phyloP scores from a whole-genome alignment of 352 stramenopile species.

The Phytopythium sindhum region DNA sequence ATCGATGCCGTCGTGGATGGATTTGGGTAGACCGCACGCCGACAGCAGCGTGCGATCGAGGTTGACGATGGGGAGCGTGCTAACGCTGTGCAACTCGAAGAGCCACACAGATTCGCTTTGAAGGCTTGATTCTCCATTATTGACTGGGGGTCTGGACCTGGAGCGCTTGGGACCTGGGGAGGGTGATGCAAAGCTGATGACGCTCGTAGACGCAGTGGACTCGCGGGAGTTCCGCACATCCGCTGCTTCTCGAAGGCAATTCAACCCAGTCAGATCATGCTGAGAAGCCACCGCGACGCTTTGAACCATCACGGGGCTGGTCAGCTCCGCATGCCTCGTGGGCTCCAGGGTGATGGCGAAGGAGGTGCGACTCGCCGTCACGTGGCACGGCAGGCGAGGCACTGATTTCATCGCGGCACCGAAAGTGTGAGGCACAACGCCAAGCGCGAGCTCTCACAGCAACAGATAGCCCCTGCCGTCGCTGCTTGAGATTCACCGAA shows the following conservation, averaged over 20 bases:
- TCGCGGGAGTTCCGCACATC: not conserved
- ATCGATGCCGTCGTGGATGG: not conserved
- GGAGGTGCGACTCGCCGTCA: not conserved
- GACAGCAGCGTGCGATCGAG: constrained; percentile 2
- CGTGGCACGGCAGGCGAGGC: not conserved
- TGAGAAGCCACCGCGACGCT: not conserved
- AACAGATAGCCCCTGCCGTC: no score
- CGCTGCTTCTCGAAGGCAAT: not conserved
- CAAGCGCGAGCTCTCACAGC: no score
- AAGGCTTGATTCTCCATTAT: not conserved
- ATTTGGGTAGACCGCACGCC: not conserved
- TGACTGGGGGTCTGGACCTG: not conserved
- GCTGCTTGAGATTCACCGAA: no score
- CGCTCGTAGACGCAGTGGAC: not conserved
- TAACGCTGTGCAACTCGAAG: constrained; percentile 1
- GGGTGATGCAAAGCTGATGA: not conserved
- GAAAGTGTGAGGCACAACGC: no score
- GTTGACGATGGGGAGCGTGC: not conserved
- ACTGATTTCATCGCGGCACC: not conserved
- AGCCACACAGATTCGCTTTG: not conserved
- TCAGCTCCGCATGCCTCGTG: not conserved
- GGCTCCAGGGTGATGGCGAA: not conserved
- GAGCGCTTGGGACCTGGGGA: not conserved
- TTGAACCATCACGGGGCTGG: not conserved
- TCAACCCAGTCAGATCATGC: not conserved